Evolutionary conservation across 306 rosid genomes (phyloP), one percentile per base, ranked within the genome.

Genomic region (Trifolium repens): DNA sequence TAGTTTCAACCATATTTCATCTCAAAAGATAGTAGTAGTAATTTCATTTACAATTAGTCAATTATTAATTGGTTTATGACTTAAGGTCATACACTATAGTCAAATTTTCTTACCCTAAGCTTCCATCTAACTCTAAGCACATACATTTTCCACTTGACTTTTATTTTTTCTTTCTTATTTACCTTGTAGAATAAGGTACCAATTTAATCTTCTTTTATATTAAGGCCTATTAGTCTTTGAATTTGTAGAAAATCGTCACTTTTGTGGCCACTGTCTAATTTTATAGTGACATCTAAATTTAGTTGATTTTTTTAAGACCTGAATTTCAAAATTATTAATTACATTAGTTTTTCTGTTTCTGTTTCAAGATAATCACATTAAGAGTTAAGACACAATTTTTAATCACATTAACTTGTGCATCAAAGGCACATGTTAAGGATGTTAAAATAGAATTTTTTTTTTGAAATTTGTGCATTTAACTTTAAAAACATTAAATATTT

Each of bases 1-100:
- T 4, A 44, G 62, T 26, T 50, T 54, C 57, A 54, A 62, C 10
- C 72, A 50, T 16, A 71, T 12, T 24, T 49, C 72, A 42, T 12
- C 9, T 42, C 74, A 27, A 71, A 62, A 27, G n/a, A 14, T 16
- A 32, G 42, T 19, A 55, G 5, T 5, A 4, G 16, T 53, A 53
- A 49, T 60, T 46, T 13, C 72, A 65, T 64, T 17, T 35, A 22
- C 1, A 50, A 37, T 22, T 50, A 75, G 30, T 16, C 43, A 62
- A 50, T 13, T 47, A 50, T 13, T 47, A 64, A 35, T 30, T 4
- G 4, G 37, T 46, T 44, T 26, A 73, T 22, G 12, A 0, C 8
- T 12, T 46, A 13, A 46, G 50, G 19, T 11, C 60, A 44, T 16
- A 60, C 5, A n/a, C 42, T 16, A 72, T 35, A 72, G 58, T 60